Conservation (phyloP, 2,329 filamentous ascomycete genomes). For the Colletotrichum gloeosporioides region DNA sequence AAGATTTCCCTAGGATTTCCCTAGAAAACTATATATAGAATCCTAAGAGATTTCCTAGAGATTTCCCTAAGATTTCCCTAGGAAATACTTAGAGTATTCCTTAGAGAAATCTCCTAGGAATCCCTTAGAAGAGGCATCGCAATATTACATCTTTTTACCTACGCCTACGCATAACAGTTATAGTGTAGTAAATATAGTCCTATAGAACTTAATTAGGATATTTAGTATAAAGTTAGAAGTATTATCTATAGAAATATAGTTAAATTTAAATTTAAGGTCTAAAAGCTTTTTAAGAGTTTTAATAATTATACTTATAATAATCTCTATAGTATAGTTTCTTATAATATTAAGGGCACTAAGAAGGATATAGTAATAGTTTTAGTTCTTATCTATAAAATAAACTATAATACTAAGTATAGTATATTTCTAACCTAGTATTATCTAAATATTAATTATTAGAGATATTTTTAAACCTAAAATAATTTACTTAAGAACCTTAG, state of each 20-base stretch:
- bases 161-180: too few relatives aligned
- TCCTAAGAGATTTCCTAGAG: too few relatives aligned
- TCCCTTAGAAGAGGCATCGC: too few relatives aligned
- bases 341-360: neutral
- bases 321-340: neutral
- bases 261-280: neutral
- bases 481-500: neutral
- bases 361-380: neutral
- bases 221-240: neutral
- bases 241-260: neutral
- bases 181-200: too few relatives aligned
- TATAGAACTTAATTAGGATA: too few relatives aligned
- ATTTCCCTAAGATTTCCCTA: too few relatives aligned
- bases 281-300: neutral
- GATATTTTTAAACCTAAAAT: neutral
- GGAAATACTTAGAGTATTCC: too few relatives aligned
- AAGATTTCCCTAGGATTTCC: too few relatives aligned
- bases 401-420: neutral
- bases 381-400: neutral
- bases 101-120: too few relatives aligned
- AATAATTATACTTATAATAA: neutral
- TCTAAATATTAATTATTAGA: neutral
- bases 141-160: too few relatives aligned
- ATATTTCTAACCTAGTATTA: neutral
- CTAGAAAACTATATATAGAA: too few relatives aligned